Base-by-base conservation (phyloP, 2,329 filamentous ascomycete species). In the Aspergillus ochraceoroseus region DNA sequence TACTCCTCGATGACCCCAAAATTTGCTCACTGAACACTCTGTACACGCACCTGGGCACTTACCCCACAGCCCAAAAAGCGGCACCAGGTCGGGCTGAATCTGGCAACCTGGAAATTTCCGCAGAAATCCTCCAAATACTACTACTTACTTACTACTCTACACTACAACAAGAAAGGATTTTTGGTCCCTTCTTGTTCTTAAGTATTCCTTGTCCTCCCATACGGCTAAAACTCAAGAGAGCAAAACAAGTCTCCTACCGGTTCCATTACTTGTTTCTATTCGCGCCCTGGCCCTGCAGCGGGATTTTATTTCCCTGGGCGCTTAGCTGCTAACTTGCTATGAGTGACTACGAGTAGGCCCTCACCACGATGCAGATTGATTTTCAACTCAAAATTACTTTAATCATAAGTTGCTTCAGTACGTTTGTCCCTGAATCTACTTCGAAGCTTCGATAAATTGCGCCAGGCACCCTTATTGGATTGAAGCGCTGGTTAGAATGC, bases 191-290 rank as follows among this genome's bases (percentile, higher is more conserved):
- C n/a, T n/a, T n/a, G n/a, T n/a, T n/a, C n/a, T n/a, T n/a, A n/a
- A n/a, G n/a, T n/a, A n/a, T n/a, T n/a, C n/a, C n/a, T n/a, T n/a
- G n/a, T n/a, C n/a, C n/a, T n/a, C n/a, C n/a, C n/a, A n/a, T n/a
- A n/a, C n/a, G 23, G 25, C 38, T 40, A 33, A 39, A 34, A 34
- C n/a, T n/a, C n/a, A n/a, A n/a, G n/a, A n/a, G n/a, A 4, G 23
- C 29, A 34, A 19, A 34, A 34, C 23, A 41, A 41, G 32, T 35
- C 35, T 22, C 17, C 30, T 34, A 23, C 20, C 20, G 5, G 18
- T 30, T 23, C 30, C 15, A n/a, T 35, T 39, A 29, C 40, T 43
- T 43, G 41, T 43, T 43, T 43, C 41, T n/a, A 39, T 39, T 43
- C 30, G 41, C 41, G 41, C 41, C 19, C 19, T 34, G 31, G 22